These are phyloP conservation scores for Suillus subluteus DNA, from an alignment of 768 basidiomycete genomes.

Conservation along the genomic window DNA sequence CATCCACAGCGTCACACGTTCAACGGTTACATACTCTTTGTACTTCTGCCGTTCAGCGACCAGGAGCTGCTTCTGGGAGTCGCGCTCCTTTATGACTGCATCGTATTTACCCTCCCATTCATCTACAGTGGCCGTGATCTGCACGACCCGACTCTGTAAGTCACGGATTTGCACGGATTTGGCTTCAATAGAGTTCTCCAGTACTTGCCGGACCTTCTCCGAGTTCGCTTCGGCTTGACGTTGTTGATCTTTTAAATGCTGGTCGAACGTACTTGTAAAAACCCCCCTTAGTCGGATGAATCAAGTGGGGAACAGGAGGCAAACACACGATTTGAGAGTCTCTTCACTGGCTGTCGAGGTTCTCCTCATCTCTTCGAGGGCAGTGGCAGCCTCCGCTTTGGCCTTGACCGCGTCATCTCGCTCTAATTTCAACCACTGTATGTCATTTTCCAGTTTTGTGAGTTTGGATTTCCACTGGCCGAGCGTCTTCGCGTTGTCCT, in stretches of 20 bases:
- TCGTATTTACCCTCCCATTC: conserved; percentile 4
- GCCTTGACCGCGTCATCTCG: not conserved
- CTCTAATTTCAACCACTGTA: not conserved
- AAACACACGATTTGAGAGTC: not conserved
- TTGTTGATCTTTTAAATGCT: not conserved
- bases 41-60: not conserved
- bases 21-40: not conserved
- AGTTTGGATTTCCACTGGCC: not conserved
- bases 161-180: not conserved
- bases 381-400: not conserved
- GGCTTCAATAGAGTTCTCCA: not conserved
- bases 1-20: no score
- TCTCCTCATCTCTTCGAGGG: not conserved
- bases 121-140: no score
- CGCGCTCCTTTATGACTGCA: not conserved
- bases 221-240: not conserved
- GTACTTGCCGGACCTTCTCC: not conserved
- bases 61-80: conserved; percentile 1
- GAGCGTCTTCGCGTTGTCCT: no score
- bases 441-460: not conserved
- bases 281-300: not conserved
- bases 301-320: no score
- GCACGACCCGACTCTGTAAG: not conserved
- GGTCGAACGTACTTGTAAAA: not conserved
- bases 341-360: not conserved